These are phyloP conservation scores for Podaxis sp. DNA, from an alignment of 768 basidiomycete genomes.

Conservation along the genomic window DNA sequence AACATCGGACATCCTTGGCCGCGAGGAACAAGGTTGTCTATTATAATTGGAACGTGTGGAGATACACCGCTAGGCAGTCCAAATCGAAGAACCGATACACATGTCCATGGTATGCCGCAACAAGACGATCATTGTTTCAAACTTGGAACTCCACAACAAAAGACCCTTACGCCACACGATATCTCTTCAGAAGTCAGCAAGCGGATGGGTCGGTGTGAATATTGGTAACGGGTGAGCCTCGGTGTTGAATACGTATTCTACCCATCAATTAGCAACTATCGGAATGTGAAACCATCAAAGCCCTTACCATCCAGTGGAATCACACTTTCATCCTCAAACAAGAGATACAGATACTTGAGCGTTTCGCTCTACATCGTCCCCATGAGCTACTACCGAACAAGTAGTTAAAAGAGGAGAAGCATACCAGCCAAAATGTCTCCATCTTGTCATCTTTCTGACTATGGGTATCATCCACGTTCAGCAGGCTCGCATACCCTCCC, in stretches of 20 bases:
- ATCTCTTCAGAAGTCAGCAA: slow-evolving; percentile 5
- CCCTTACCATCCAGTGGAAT: slow-evolving; percentile 73
- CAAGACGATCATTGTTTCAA: not conserved
- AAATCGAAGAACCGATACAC: not conserved
- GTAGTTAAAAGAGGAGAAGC: slow-evolving; percentile 18
- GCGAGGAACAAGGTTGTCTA: not conserved
- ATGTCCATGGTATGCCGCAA: not conserved
- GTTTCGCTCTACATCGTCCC: slow-evolving; percentile 66
- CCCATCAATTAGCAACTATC: not conserved
- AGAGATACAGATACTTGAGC: slow-evolving; percentile 85
- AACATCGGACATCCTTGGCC: not conserved
- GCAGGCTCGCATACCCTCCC: slow-evolving; percentile 83
- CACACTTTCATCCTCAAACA: slow-evolving; percentile 75
- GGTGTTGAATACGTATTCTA: slow-evolving; percentile 89
- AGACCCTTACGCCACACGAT: not conserved
- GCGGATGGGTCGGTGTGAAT: slow-evolving; percentile 23
- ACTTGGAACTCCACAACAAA: not conserved
- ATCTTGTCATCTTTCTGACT: no score
- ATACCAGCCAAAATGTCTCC: slow-evolving; percentile 61
- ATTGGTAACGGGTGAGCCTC: slow-evolving; percentile 51
- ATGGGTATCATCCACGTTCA: slow-evolving; percentile 69
- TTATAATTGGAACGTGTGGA: not conserved
- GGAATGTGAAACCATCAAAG: not conserved
- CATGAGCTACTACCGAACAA: not conserved
- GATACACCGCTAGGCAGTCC: not conserved